A percentile compares a stretch with the other conserved stretches of the same genome.
phyloP scores from a whole-genome alignment of 768 basidiomycete genomes.

The Pleurotus salmoneostramineus region DNA sequence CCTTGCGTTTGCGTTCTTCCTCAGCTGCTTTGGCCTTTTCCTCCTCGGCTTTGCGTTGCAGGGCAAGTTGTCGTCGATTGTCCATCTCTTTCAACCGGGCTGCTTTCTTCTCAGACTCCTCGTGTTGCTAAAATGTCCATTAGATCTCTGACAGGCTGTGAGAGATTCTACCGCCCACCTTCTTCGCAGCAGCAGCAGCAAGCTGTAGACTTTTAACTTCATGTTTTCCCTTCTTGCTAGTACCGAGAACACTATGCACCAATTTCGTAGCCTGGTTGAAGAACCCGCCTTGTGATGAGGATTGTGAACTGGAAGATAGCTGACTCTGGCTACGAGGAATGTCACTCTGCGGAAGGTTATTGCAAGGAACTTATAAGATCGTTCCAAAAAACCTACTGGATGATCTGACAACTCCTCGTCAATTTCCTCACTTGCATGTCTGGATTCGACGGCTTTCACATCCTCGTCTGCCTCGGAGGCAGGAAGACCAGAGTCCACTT shows the following conservation, averaged over 20 bases:
- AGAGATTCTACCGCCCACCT: constrained; percentile 45
- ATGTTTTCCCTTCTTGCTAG: constrained; percentile 65
- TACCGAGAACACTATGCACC: constrained; percentile 62
- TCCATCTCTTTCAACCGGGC: constrained; percentile 79
- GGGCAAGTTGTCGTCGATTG: constrained; percentile 63
- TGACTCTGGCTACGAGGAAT: constrained; percentile 46
- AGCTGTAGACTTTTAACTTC: constrained; percentile 81
- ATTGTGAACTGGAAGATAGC: constrained; percentile 47
- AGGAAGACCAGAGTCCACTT: constrained; percentile 16
- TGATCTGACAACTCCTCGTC: constrained; percentile 21
- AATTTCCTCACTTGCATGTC: constrained; percentile 19
- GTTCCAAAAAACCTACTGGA: not conserved
- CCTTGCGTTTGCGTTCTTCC: constrained; percentile 68
- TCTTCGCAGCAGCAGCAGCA: constrained; percentile 83
- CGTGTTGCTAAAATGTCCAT: constrained; percentile 67
- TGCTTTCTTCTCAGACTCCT: constrained; percentile 78
- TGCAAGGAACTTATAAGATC: not conserved
- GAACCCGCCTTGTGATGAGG: constrained; percentile 53
- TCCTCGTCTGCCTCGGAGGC: constrained; percentile 24
- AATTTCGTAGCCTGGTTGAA: constrained; percentile 69
- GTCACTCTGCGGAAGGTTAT: constrained; percentile 18
- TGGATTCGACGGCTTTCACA: constrained; percentile 18
- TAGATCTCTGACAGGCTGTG: not conserved
- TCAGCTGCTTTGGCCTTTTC: constrained; percentile 61
- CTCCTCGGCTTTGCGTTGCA: constrained; percentile 76